Evolutionary conservation across 176 grass and related monocot genomes (phyloP), one percentile per base, ranked within the genome.

Genomic region (Triticum monococcum): DNA sequence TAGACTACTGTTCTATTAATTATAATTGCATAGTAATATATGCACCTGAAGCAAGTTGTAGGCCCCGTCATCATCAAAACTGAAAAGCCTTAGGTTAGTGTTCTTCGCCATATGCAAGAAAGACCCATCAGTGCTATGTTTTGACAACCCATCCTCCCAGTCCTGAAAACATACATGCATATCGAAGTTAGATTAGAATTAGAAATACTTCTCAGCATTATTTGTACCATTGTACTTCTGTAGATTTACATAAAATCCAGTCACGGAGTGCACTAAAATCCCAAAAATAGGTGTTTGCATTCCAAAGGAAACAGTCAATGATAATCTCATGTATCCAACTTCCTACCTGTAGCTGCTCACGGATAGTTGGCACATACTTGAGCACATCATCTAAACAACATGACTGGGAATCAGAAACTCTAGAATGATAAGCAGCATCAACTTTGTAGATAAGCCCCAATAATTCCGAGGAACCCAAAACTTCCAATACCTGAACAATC

Each of bases 31-130:
- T 28, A 31, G 13, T 84, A 48, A 74, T 52, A 67, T 85, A 38
- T 56, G 45, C 85, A 97, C 95, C 92, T 94, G 88, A 73, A 97
- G 86, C 84, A 94, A 90, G 28, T 91, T 94, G 54, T 84, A 85
- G 89, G 87, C 90, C 70, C 95, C 95, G 59, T 97, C 86, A 68
- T 92, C 92, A 50, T 77, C 86, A 50, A 89, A 31, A 87, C 88
- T 87, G 75, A 97, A 91, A 78, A 97, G 84, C 78, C 74, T 94
- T 48, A 97, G 75, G 43, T 94, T 85, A 85, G 62, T 86, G 81
- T 89, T 89, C 72, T 69, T 91, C 48, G 37, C 86, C 83, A 91
- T 87, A 40, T 88, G 86, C 85, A 94, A 88, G 62, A 92, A 83
- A 87, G 95, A 94, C 2, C 81, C 84, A 74, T 88, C 86, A 60